Evolutionary conservation across 148 eudicot genomes (phyloP), one percentile per base, ranked within the genome.

Genomic region (Limonium bicolor): DNA sequence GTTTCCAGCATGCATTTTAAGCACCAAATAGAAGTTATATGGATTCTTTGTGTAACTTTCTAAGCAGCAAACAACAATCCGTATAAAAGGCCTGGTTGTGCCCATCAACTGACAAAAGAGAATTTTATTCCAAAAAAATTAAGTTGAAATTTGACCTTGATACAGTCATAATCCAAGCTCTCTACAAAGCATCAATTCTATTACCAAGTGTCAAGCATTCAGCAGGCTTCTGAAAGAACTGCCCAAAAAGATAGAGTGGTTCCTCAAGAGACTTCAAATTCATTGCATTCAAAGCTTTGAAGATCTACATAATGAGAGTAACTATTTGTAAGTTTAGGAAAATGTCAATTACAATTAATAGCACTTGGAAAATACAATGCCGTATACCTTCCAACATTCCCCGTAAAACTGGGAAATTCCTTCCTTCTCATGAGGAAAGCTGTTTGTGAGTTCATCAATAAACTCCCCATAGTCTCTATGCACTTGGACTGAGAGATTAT

Each of bases 181-280:
- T n/a, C n/a, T n/a, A n/a, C n/a, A n/a, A n/a, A n/a, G n/a, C n/a
- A n/a, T n/a, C n/a, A n/a, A 54, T 54, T 32, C 6, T 50, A 43
- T 69, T 80, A 92, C 99, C 99, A 17, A 92, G 88, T 27, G 99
- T 85, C 64, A 85, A 71, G 66, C 99, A 92, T 68, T 73, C 99
- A 23, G 73, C 46, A 41, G 99, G 99, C 73, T 92, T 85, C 60
- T 71, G 82, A 32, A 85, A 78, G 68, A 92, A 92, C 60, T 92
- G 95, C 6, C 95, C 94, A 31, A 85, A 92, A 38, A 92, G 94
- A 56, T 92, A 92, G 52, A 92, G 73, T 12, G 94, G 95, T 60
- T 92, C 99, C 64, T 90, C 99, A 38, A 90, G 87, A 27, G 95
- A 90, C 62, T 90, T 90, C 70, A 90, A 61, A 61, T 90, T 86